Percentiles rank a stretch among this genome's conserved stretches.
These are phyloP conservation scores for Penicillium pancosmium DNA, from an alignment of 495 filamentous ascomycete genomes.

Conservation along the genomic window DNA sequence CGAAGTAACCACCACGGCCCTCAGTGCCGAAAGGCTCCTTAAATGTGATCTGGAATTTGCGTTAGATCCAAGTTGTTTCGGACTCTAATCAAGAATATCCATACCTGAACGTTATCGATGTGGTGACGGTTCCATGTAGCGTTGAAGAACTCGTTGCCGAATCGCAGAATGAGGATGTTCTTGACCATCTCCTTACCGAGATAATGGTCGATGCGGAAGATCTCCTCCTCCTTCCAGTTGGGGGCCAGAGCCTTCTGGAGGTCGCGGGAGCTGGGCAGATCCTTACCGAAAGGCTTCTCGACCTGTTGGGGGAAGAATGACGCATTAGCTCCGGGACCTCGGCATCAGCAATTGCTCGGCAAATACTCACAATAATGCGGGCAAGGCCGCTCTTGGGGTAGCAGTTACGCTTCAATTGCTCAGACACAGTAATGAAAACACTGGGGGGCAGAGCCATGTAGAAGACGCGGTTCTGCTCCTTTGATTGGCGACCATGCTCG, in stretches of 20 bases:
- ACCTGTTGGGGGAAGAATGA: constrained; percentile 57
- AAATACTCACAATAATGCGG: constrained; percentile 77
- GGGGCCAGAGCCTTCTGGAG: constrained; percentile 94
- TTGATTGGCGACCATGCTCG: constrained; percentile 67
- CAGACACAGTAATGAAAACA: constrained; percentile 96
- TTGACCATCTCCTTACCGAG: constrained; percentile 99
- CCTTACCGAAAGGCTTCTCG: constrained; percentile 99
- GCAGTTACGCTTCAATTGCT: constrained; percentile 95
- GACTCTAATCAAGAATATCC: background rate
- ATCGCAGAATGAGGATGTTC: constrained; percentile 97
- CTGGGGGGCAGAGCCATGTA: constrained; percentile 99
- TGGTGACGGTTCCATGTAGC: constrained; percentile 99
- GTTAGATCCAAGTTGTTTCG: background rate
- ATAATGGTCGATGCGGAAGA: constrained; percentile 99
- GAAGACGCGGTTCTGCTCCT: constrained; percentile 90
- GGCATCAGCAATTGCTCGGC: background rate
- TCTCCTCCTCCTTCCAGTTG: constrained; percentile 99
- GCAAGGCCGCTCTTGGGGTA: constrained; percentile 89
- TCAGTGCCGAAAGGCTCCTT: constrained; percentile 99
- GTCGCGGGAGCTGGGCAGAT: constrained; percentile 89
- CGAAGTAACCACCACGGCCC: constrained; percentile 97
- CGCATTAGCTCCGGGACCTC: constrained; percentile 12
- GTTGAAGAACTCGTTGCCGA: constrained; percentile 98
- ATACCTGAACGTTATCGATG: constrained; percentile 89
- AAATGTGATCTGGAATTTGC: constrained; percentile 75